Conservation (phyloP, 2,329 filamentous ascomycete species). For the Blastomyces parvus region DNA sequence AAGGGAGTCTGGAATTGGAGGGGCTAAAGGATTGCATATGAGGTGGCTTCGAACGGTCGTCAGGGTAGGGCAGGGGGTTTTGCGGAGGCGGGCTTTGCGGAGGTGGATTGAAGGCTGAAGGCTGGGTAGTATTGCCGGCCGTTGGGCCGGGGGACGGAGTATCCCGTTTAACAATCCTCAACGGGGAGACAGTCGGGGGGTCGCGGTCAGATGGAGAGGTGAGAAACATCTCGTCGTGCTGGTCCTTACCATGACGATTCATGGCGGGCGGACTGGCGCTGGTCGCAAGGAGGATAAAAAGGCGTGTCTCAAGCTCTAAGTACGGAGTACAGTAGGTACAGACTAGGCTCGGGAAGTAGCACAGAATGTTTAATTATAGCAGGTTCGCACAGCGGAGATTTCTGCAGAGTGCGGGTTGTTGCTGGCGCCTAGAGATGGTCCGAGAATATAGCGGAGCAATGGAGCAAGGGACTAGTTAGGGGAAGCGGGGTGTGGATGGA, state of each 20-base stretch:
- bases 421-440: constrained; percentile 4
- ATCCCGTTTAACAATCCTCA: constrained; percentile 74
- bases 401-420: not conserved
- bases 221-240: constrained; percentile 78
- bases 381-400: not conserved
- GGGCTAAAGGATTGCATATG: constrained; percentile 26
- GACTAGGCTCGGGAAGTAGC: not conserved
- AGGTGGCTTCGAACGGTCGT: constrained; percentile 45
- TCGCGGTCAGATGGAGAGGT: constrained; percentile 44
- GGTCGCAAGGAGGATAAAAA: constrained; percentile 7
- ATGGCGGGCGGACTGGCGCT: constrained; percentile 22
- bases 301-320: constrained; percentile 1
- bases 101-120: constrained; percentile 51
- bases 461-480: not conserved
- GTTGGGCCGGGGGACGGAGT: constrained; percentile 48
- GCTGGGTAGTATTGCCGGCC: constrained; percentile 30
- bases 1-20: constrained; percentile 27
- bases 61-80: constrained; percentile 60
- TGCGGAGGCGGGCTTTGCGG: constrained; percentile 53
- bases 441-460: not conserved
- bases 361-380: constrained; percentile 2
- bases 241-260: constrained; percentile 47
- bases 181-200: constrained; percentile 70
- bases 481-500: not conserved
- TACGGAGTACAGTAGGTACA: too few relatives aligned